Conservation (phyloP, 2,329 filamentous ascomycete species). For the Ophiostoma ulmi region DNA sequence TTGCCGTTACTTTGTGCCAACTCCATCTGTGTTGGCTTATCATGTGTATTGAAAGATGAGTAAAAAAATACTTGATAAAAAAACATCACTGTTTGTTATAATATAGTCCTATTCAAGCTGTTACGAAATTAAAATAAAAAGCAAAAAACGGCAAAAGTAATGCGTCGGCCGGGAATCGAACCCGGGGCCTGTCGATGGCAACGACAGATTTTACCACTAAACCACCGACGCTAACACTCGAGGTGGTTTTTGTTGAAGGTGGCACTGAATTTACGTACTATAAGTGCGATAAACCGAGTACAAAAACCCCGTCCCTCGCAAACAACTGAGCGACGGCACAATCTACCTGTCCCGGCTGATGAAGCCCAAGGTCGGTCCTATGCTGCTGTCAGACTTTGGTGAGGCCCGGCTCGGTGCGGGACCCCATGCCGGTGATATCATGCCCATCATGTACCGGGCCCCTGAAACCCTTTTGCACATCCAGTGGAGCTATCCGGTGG, state of each 20-base stretch:
- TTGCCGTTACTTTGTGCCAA: too few species aligned
- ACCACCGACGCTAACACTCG: not conserved
- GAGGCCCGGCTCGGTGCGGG: constrained; percentile 4
- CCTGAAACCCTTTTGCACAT: not conserved
- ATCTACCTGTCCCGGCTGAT: not conserved
- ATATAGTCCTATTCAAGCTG: too few species aligned
- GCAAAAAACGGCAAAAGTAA: not conserved
- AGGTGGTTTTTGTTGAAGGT: not conserved
- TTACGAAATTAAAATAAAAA: not conserved
- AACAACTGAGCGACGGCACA: not conserved
- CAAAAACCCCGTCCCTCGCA: not conserved
- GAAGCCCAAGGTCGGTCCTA: not conserved
- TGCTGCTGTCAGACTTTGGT: constrained; percentile 10
- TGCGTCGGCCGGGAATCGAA: constrained; percentile 10
- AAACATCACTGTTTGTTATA: too few species aligned
- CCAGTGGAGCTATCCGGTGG: not conserved
- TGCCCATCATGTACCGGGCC: not conserved
- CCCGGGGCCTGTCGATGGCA: constrained; percentile 8
- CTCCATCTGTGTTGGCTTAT: too few species aligned
- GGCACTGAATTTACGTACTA: too few species aligned
- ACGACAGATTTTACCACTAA: constrained; percentile 12
- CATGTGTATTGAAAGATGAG: too few species aligned
- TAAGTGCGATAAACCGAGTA: not conserved
- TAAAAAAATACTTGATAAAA: too few species aligned
- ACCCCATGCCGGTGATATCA: not conserved